phyloP scores from a whole-genome alignment of 179 eudicot genomes.

The Silene vulgaris region DNA sequence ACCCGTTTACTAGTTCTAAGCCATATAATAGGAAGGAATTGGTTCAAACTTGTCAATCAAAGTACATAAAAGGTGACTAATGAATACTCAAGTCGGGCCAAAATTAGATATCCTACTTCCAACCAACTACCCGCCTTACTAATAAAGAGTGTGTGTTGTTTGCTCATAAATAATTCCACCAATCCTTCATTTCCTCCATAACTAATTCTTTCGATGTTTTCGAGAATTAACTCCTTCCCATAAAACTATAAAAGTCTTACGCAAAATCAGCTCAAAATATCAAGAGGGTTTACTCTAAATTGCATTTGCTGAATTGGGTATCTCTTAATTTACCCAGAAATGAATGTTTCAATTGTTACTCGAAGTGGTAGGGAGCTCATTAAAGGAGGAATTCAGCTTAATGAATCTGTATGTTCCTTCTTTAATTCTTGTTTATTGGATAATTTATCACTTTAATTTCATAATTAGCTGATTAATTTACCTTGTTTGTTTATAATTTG shows the following conservation, averaged over 20 bases:
- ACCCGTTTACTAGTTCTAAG: no score
- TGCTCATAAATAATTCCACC: conserved; percentile 11
- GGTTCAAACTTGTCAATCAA: no score
- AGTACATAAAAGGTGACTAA: conserved; percentile 7
- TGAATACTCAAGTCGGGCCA: not conserved
- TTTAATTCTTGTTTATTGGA: not conserved
- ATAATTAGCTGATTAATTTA: no score
- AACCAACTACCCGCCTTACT: conserved; percentile 8
- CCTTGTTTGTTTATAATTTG: no score
- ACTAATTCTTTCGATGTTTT: conserved; percentile 24
- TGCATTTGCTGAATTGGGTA: conserved; percentile 28
- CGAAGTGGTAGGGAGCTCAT: conserved; percentile 71
- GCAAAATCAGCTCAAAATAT: not conserved
- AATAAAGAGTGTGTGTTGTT: conserved; percentile 10
- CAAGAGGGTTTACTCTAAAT: conserved; percentile 23
- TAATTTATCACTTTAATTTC: no score
- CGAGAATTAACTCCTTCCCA: conserved; percentile 21
- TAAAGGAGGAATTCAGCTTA: conserved; percentile 73
- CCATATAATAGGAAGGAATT: no score
- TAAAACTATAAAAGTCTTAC: conserved; percentile 21
- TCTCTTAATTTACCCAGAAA: conserved; percentile 26
- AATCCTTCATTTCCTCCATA: conserved; percentile 12
- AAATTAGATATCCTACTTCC: conserved; percentile 30
- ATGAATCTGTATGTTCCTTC: conserved; percentile 55
- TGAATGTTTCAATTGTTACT: conserved; percentile 69